Evolutionary conservation across 257 asterid species (phyloP).

Genomic region (Ehretia macrophylla): DNA sequence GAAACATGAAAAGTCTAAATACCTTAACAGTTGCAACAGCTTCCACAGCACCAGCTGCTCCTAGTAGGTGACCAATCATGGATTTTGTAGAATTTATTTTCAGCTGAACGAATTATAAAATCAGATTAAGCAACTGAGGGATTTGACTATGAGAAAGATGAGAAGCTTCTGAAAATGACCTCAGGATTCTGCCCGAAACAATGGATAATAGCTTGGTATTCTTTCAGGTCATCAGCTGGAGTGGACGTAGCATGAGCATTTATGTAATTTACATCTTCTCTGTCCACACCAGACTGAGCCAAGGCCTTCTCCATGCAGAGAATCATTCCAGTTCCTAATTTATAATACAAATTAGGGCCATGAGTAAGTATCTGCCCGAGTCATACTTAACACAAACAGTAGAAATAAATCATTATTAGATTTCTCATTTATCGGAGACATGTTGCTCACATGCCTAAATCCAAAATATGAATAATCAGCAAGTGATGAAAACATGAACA

Average conservation of each 20-base stretch:
- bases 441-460: no score
- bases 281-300: conserved; percentile 31
- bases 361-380: no score
- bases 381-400: no score
- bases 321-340: conserved; percentile 28
- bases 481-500: no score
- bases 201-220: conserved; percentile 31
- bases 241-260: conserved; percentile 49
- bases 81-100: conserved; percentile 44
- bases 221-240: conserved; percentile 33
- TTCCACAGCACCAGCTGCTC: conserved; percentile 53
- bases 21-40: conserved; percentile 50
- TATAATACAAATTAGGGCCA: no score
- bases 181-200: conserved; percentile 36
- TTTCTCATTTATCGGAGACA: no score
- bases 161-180: conserved; percentile 15
- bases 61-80: conserved; percentile 47
- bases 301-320: conserved; percentile 41
- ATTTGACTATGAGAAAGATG: background rate
- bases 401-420: no score
- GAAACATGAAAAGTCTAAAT: background rate
- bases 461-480: no score
- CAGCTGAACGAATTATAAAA: conserved; percentile 21
- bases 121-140: background rate
- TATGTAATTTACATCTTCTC: conserved; percentile 43